Evolutionary conservation across 805 yeast genomes (phyloP).

Genomic region (Wickerhamiella shivajii): DNA sequence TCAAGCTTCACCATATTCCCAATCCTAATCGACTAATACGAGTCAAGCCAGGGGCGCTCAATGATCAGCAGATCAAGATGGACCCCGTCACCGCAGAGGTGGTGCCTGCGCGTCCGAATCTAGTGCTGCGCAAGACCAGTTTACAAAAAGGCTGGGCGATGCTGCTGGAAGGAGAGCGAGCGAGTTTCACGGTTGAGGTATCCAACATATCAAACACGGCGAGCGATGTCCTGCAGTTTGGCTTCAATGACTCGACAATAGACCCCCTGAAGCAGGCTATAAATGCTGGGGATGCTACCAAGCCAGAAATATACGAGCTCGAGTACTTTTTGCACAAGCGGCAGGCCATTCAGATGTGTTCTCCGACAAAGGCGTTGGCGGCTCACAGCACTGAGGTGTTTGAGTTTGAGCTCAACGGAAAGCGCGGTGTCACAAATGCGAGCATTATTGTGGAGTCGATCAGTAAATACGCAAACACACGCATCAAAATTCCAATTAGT

Average conservation of each 20-base stretch:
- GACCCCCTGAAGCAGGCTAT: slow-evolving; percentile 48
- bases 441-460: slow-evolving; percentile 42
- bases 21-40: slow-evolving; percentile 20
- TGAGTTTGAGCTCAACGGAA: slow-evolving; percentile 50
- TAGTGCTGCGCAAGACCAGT: slow-evolving; percentile 37
- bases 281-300: slow-evolving; percentile 31
- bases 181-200: slow-evolving; percentile 35
- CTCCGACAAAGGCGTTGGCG: slow-evolving; percentile 17
- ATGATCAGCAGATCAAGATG: neutral
- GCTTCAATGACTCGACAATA: slow-evolving; percentile 58
- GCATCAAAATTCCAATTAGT: slow-evolving; percentile 51
- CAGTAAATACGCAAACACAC: slow-evolving; percentile 36
- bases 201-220: slow-evolving; percentile 44
- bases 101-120: slow-evolving; percentile 41
- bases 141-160: slow-evolving; percentile 53
- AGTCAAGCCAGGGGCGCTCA: slow-evolving; percentile 7
- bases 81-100: slow-evolving; percentile 25
- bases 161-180: slow-evolving; percentile 66
- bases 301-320: slow-evolving; percentile 56
- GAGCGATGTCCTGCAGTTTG: slow-evolving; percentile 43
- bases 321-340: slow-evolving; percentile 52
- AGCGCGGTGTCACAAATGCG: slow-evolving; percentile 56
- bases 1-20: slow-evolving; percentile 13
- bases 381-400: slow-evolving; percentile 32
- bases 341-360: slow-evolving; percentile 38